Percentiles rank a stretch among this genome's conserved stretches.
Conservation (phyloP, 1,139 yeast genomes). For the Suhomyces terraborum region DNA sequence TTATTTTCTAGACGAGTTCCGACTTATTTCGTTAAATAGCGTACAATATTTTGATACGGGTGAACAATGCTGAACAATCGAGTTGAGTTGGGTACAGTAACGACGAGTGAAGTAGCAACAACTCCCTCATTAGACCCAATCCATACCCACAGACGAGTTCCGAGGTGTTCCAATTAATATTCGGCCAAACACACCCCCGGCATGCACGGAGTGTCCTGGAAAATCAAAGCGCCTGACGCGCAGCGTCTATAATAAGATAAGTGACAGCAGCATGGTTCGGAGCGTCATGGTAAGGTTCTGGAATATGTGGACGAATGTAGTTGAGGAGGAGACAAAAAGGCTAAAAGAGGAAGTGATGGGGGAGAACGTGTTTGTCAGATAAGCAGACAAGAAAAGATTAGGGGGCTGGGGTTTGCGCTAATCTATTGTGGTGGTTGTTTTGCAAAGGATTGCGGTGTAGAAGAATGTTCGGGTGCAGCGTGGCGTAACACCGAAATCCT, state of each 20-base stretch:
- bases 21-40: no score
- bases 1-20: no score
- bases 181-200: constrained; percentile 1
- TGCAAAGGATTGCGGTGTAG: neutral
- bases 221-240: neutral
- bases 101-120: constrained; percentile 1
- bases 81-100: no score
- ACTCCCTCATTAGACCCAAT: no score
- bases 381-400: no score
- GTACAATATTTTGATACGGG: no score
- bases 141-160: neutral
- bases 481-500: constrained; percentile 6
- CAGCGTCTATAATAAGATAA: neutral
- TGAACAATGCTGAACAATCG: neutral
- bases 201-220: constrained; percentile 4
- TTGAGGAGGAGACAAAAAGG: no score
- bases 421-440: no score
- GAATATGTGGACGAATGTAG: neutral
- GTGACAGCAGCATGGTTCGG: constrained; percentile 2
- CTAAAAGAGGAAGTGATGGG: no score
- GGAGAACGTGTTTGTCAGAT: no score
- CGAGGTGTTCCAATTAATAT: constrained; percentile 1
- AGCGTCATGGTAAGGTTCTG: neutral
- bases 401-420: no score
- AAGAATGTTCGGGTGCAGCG: constrained; percentile 7